Base-by-base conservation (phyloP, 352 stramenopile species). In the Phytophthora hibernalis region DNA sequence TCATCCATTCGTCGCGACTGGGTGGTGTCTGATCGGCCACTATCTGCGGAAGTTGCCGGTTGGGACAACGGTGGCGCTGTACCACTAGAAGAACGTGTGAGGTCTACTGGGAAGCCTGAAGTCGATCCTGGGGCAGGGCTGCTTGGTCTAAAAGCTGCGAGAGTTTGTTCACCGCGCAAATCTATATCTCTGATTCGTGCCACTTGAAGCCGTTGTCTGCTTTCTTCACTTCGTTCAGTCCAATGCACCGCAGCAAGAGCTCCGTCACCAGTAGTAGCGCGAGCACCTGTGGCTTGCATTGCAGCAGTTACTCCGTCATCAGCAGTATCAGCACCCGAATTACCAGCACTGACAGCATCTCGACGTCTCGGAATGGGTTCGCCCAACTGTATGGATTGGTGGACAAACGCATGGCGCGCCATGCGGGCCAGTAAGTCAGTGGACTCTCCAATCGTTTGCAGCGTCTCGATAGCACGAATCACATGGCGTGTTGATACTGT, bases 381-480 rank as follows among this genome's bases (percentile, higher is more conserved):
- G 1, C 71, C 53, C 15, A 69, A 54, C 20, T 70, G 61, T 44
- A 70, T 58, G 7, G 72, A 71, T 47, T 86, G 77, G 2, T 77
- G 80, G 33, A 86, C 72, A 57, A 88, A 86, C 5, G 80, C 61
- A 42, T 85, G 77, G 5, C 80, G 80, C 21, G 69, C 77, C 49
- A 85, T 79, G 15, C 77, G 71, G 15, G 80, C 68, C 30, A 91
- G 59, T 48, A 86, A 54, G 7, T 84, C 79, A 9, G 72, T 74
- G 0, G 80, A 66, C 49, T 91, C 82, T 28, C 82, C 82, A 21
- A 90, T 76, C 1, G 65, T 76, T 63, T 88, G 77, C 45, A 91
- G 49, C 26, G 61, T 81, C 54, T 91, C 80, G 37, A 91, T 84
- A 9, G 74, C 57, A 26, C 80, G 71, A 38, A 88, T 61, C 21